These are phyloP conservation scores for Flaveria trinervia DNA, from an alignment of 129 eudicot species.

Conservation along the genomic window DNA sequence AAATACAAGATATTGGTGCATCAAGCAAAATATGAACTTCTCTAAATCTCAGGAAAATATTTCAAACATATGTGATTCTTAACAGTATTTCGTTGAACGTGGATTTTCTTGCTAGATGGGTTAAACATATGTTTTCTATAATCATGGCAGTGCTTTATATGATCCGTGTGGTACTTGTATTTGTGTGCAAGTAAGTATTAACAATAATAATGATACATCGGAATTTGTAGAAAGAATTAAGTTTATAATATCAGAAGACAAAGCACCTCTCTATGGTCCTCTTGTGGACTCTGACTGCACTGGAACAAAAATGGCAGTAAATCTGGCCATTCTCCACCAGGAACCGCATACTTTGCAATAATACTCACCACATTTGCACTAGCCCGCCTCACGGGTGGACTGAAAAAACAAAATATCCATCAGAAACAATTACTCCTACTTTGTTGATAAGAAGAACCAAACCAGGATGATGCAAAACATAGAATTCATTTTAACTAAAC, in stretches of 20 bases:
- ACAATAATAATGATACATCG: neutral
- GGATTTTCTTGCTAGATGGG: neutral
- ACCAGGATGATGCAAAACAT: too few relatives aligned
- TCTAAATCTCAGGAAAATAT: neutral
- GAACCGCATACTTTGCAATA: constrained; percentile 93
- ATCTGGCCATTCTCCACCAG: constrained; percentile 98
- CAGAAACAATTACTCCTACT: constrained; percentile 12
- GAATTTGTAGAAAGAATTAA: neutral
- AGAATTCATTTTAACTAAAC: too few relatives aligned
- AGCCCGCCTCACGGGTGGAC: constrained; percentile 96
- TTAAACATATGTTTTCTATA: neutral
- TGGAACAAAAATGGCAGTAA: constrained; percentile 90
- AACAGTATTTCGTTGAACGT: neutral
- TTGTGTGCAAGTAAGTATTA: neutral
- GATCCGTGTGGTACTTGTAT: constrained; percentile 8
- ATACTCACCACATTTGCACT: constrained; percentile 98
- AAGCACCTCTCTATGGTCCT: constrained; percentile 92
- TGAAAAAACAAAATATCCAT: constrained; percentile 39
- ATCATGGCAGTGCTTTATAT: neutral
- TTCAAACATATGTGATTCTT: neutral
- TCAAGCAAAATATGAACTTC: constrained; percentile 2
- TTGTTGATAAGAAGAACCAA: neutral
- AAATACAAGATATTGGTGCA: neutral
- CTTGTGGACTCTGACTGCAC: constrained; percentile 97
- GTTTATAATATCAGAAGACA: neutral